Percentiles rank a stretch among this genome's conserved stretches.
Evolutionary conservation across 1,284 basidiomycete genomes (phyloP).

Genomic region (Leccinum fallax): DNA sequence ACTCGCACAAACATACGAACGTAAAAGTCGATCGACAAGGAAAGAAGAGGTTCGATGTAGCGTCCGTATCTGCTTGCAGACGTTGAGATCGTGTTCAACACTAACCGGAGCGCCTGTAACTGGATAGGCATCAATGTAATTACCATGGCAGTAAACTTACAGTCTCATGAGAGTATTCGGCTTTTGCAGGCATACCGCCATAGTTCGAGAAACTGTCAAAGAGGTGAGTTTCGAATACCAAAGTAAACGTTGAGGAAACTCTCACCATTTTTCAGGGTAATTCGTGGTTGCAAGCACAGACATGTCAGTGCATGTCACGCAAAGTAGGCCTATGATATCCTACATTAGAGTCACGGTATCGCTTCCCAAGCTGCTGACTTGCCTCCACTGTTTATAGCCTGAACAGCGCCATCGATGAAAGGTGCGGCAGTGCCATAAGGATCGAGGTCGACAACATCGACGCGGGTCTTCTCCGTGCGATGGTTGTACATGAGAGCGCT

Average conservation of each 20-base stretch:
- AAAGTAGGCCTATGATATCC: slow-evolving; percentile 66
- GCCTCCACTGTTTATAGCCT: slow-evolving; percentile 88
- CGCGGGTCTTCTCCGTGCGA: slow-evolving; percentile 70
- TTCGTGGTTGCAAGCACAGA: slow-evolving; percentile 93
- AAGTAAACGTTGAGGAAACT: not conserved
- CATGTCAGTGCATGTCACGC: slow-evolving; percentile 96
- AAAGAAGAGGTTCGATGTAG: slow-evolving; percentile 89
- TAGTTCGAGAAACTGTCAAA: slow-evolving; percentile 85
- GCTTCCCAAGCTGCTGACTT: slow-evolving; percentile 19
- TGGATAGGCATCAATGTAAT: slow-evolving; percentile 4
- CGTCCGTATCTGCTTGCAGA: slow-evolving; percentile 92
- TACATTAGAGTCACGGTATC: slow-evolving; percentile 4
- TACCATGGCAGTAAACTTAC: slow-evolving; percentile 45
- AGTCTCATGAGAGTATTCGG: slow-evolving; percentile 94
- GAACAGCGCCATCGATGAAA: slow-evolving; percentile 97
- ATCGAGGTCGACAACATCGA: slow-evolving; percentile 96
- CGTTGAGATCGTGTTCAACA: slow-evolving; percentile 83
- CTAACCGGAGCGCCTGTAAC: slow-evolving; percentile 82
- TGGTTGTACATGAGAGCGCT: slow-evolving; percentile 93
- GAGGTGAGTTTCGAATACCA: not conserved
- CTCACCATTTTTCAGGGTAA: slow-evolving; percentile 95
- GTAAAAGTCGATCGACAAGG: slow-evolving; percentile 97
- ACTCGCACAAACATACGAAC: slow-evolving; percentile 91
- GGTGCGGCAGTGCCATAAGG: slow-evolving; percentile 98
- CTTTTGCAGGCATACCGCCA: slow-evolving; percentile 89